Conservation (phyloP, 495 filamentous ascomycete genomes). For the Aspergillus kassunensis region DNA sequence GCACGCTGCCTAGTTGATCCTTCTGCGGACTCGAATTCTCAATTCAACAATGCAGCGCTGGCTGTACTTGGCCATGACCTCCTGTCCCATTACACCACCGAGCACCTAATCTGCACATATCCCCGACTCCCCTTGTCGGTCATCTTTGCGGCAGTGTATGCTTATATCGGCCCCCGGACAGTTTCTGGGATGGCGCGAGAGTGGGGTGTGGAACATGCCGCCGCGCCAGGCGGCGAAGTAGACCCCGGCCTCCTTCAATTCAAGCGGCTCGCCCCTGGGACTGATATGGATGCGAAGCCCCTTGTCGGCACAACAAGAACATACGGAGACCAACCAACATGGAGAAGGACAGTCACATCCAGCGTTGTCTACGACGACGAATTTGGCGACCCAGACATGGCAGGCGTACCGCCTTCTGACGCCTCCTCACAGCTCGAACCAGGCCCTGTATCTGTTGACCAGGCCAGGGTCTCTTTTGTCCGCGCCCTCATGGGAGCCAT, state of each 20-base stretch:
- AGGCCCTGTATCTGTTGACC: conserved; percentile 36
- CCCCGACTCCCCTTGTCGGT: conserved; percentile 84
- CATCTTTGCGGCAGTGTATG: conserved; percentile 75
- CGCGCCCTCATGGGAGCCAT: conserved; percentile 77
- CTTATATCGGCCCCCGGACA: conserved; percentile 69
- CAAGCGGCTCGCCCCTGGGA: conserved; percentile 55
- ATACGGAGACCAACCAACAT: conserved; percentile 48
- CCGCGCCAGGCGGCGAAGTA: conserved; percentile 81
- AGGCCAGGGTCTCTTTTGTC: conserved; percentile 63
- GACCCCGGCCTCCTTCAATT: conserved; percentile 93
- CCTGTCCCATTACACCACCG: conserved; percentile 78
- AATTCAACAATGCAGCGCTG: conserved; percentile 80
- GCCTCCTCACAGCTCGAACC: conserved; percentile 18
- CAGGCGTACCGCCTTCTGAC: conserved; percentile 11
- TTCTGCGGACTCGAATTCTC: conserved; percentile 69
- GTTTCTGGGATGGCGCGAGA: conserved; percentile 66
- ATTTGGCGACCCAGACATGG: conserved; percentile 61
- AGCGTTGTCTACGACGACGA: conserved; percentile 73
- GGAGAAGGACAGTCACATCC: conserved; percentile 66
- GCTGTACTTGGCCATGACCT: conserved; percentile 77
- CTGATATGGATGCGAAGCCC: conserved; percentile 27
- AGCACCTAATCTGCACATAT: conserved; percentile 80
- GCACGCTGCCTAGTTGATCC: conserved; percentile 80
- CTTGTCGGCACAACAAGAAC: conserved; percentile 29
- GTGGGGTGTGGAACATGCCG: conserved; percentile 87